Evolutionary conservation across 2,329 filamentous ascomycete species (phyloP), one percentile per base, ranked within the genome.

Genomic region (Cadophora sp.): DNA sequence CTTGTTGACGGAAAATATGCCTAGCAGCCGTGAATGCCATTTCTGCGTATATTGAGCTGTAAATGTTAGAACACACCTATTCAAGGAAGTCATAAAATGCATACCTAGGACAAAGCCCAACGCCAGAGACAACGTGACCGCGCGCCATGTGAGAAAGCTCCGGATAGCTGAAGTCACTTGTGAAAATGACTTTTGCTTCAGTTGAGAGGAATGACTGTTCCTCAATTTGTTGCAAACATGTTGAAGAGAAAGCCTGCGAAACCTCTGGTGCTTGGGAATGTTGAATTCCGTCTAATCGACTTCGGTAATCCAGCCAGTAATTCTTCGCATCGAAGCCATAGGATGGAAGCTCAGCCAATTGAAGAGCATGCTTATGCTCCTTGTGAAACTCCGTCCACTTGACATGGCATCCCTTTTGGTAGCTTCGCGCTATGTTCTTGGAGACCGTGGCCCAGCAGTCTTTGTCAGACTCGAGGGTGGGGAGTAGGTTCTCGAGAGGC

Each of bases 341-440:
- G 0, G 84, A 83, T 1, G 90, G 90, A 6, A 93, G 80, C 16
- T 85, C 80, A 16, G 91, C 79, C n/a, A 92, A 80, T 53, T 84
- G 81, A 51, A 89, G 84, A 1, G 82, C 81, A 43, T 80, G 75
- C 71, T 87, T 84, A 76, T 88, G 90, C 59, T 87, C 82, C 48
- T 83, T 81, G 78, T 91, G 87, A 74, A 86, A 91, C 78, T 92
- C 91, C 67, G 88, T 85, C 85, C 91, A 94, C 76, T 90, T 83
- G 66, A 94, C 81, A 50, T 83, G 80, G 7, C 91, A 79, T 45
- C 90, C 91, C 14, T 83, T 83, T 3, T 80, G 79, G 78, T 91
- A 87, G 0, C 94, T 81, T 1, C 84, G 81, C 70, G 83, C 83
- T 60, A 91, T 79, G 71, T 81, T 88, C 65, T 79, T 80, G 22